Percentiles rank a stretch among this genome's conserved stretches.
Conservation (phyloP, 352 stramenopile genomes). For the Pythium insidiosum region DNA sequence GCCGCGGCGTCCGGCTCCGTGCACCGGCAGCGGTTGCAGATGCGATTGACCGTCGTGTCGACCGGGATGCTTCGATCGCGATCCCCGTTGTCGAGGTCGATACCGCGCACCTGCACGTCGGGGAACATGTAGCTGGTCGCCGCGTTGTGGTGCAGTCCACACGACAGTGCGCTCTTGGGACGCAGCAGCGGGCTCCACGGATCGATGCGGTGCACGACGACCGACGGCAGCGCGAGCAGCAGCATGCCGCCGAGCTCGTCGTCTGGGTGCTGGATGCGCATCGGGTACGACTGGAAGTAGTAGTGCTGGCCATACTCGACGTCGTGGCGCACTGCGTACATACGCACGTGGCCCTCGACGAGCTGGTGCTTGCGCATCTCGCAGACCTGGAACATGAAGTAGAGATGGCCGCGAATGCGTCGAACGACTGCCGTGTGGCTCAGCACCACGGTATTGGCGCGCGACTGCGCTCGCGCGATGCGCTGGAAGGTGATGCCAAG, state of each 20-base stretch:
- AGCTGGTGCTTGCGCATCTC: conserved; percentile 93
- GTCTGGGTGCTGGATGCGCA: conserved; percentile 91
- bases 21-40: conserved; percentile 44
- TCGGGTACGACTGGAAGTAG: conserved; percentile 90
- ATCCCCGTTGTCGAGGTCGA: conserved; percentile 54
- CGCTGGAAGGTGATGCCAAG: conserved; percentile 95
- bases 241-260: conserved; percentile 89
- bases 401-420: conserved; percentile 82
- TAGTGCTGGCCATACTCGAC: conserved; percentile 57
- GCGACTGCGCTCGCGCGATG: conserved; percentile 85
- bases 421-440: conserved; percentile 89
- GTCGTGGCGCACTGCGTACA: conserved; percentile 89
- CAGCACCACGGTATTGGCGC: conserved; percentile 92
- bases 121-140: conserved; percentile 59
- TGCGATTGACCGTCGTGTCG: conserved; percentile 9
- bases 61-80: conserved; percentile 44
- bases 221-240: conserved; percentile 83
- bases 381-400: conserved; percentile 91
- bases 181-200: conserved; percentile 85
- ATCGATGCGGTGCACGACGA: conserved; percentile 93
- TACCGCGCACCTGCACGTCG: conserved; percentile 44
- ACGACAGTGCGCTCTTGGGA: conserved; percentile 36
- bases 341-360: conserved; percentile 91
- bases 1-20: conserved; percentile 11
- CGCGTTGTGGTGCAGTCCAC: conserved; percentile 56